phyloP scores from a whole-genome alignment of 768 basidiomycete genomes.

The Kwoniella europaea region DNA sequence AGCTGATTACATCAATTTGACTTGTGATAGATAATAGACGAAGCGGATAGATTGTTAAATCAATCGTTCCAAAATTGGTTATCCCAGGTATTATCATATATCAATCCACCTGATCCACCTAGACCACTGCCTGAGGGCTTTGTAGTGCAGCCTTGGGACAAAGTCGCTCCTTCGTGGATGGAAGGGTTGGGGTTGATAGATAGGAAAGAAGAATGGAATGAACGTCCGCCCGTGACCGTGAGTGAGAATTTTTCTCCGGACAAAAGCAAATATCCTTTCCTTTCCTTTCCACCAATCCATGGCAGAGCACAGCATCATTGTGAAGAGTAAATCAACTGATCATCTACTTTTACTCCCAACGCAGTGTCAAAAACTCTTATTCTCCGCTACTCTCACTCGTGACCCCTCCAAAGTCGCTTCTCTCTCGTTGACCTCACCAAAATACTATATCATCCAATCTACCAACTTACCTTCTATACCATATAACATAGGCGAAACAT shows the following conservation, averaged over 20 bases:
- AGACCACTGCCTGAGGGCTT: conserved; percentile 22
- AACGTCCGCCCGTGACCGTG: conserved; percentile 31
- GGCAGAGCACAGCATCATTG: neutral
- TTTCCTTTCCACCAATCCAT: neutral
- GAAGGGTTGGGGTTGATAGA: conserved; percentile 42
- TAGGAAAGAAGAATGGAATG: conserved; percentile 36
- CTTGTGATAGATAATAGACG: conserved; percentile 86
- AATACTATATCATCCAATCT: conserved; percentile 84
- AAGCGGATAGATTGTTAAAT: conserved; percentile 92
- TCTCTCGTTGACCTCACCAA: conserved; percentile 74
- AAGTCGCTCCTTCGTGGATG: conserved; percentile 48
- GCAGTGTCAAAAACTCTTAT: conserved; percentile 88
- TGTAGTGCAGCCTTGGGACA: conserved; percentile 31
- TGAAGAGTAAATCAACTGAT: neutral
- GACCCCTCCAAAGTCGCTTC: conserved; percentile 92
- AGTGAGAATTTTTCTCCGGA: conserved; percentile 7
- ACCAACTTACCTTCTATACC: conserved; percentile 22
- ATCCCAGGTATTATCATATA: conserved; percentile 77
- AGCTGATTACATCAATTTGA: neutral
- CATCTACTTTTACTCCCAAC: neutral
- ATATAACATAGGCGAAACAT: conserved; percentile 53
- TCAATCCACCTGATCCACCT: conserved; percentile 60
- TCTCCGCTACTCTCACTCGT: conserved; percentile 92
- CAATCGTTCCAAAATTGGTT: conserved; percentile 98
- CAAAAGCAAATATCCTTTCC: neutral